phyloP scores from a whole-genome alignment of 1,284 basidiomycete genomes.

The Vanrija sp. region DNA sequence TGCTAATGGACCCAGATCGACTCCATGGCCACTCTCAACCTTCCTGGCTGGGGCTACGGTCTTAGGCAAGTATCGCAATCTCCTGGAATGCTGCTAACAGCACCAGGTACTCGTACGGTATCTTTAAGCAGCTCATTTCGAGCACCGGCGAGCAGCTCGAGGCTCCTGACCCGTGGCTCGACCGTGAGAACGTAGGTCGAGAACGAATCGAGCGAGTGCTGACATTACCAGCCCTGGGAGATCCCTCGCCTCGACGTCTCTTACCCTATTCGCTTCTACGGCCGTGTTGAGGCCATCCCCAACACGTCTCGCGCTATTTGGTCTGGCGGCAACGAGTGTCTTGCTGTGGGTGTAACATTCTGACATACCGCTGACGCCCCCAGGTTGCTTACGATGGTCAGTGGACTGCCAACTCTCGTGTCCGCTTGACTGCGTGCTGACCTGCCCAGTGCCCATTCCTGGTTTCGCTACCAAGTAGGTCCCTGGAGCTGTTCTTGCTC shows the following conservation, averaged over 20 bases:
- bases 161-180: conserved; percentile 89
- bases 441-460: conserved; percentile 62
- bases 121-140: conserved; percentile 87
- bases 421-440: not conserved
- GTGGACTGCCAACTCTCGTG: not conserved
- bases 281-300: conserved; percentile 64
- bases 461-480: conserved; percentile 54
- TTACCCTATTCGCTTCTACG: conserved; percentile 72
- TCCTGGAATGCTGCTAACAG: not conserved
- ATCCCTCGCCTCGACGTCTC: conserved; percentile 76
- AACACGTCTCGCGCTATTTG: conserved; percentile 64
- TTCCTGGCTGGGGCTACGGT: conserved; percentile 84
- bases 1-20: conserved; percentile 32
- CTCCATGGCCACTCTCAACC: conserved; percentile 64
- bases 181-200: conserved; percentile 63
- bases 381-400: conserved; percentile 70
- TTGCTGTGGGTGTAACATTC: conserved; percentile 54
- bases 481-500: not conserved
- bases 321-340: conserved; percentile 84
- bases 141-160: conserved; percentile 71
- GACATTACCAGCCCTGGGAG: conserved; percentile 59
- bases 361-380: not conserved
- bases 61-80: conserved; percentile 53
- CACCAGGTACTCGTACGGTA: conserved; percentile 73
- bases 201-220: not conserved